Evolutionary conservation across 352 stramenopile species (phyloP).

Genomic region (Phytophthora palmivora): DNA sequence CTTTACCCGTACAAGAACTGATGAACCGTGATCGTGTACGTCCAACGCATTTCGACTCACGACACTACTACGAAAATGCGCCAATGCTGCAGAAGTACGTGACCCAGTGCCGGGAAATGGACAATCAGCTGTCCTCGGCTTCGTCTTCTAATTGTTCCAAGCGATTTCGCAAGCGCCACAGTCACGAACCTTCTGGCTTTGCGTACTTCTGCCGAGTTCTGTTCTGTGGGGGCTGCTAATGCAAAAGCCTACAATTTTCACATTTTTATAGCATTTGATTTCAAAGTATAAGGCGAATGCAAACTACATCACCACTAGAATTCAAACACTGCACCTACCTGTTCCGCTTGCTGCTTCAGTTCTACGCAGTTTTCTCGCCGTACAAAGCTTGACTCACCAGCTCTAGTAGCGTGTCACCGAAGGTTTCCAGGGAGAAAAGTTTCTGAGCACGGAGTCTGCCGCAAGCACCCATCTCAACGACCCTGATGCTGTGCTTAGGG

Average conservation of each 20-base stretch:
- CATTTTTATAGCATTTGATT: conserved; percentile 27
- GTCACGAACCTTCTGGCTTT: no score
- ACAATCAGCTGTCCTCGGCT: conserved; percentile 26
- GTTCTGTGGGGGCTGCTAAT: no score
- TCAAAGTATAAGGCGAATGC: conserved; percentile 32
- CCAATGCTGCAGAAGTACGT: no score
- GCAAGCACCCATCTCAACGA: conserved; percentile 53
- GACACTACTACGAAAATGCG: no score
- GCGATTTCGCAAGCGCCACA: conserved; percentile 26
- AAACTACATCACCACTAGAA: conserved; percentile 13
- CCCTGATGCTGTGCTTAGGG: conserved; percentile 27
- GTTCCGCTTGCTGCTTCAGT: neutral
- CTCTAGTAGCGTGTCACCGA: conserved; percentile 65
- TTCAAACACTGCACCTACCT: conserved; percentile 13
- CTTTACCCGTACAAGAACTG: no score
- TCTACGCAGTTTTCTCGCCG: conserved; percentile 35
- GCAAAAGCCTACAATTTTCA: conserved; percentile 19
- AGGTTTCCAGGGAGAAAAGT: conserved; percentile 80
- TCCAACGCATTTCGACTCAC: no score
- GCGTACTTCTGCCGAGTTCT: no score
- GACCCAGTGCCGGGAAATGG: no score
- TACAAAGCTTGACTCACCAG: conserved; percentile 54
- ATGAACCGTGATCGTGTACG: no score
- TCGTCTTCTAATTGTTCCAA: conserved; percentile 43
- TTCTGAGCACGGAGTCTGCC: conserved; percentile 61